Evolutionary conservation across 495 filamentous ascomycete species (phyloP), one percentile per base, ranked within the genome.

Genomic region (Aspergillus sparsus): DNA sequence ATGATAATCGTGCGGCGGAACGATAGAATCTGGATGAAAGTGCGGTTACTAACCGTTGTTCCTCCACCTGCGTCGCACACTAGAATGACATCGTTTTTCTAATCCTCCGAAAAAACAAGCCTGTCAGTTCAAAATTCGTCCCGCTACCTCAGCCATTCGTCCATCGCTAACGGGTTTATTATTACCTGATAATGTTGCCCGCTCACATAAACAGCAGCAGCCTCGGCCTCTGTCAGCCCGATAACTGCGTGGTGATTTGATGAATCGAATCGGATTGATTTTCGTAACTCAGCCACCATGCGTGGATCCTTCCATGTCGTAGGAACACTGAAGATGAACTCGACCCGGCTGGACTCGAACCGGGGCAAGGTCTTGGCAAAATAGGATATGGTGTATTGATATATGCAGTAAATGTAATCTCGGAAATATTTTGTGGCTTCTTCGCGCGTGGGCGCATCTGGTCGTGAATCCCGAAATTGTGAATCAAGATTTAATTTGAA

Each of bases 201-300:
- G 1, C 74, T 76, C 0, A 79, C 75, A 65, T 82, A 80, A 1
- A 87, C 84, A 11, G 86, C 86, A 7, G 86, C 85, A 3, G 86
- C 86, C 68, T 89, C 86, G 4, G 86, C 85, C 66, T 89, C 86
- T 0, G 86, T 89, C 32, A 89, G 68, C 13, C 84, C 83, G 49
- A 89, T 84, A 16, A 66, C 68, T 2, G 79, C 80, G 1, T 66
- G 69, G 67, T 86, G 82, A 31, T 68, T 67, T 0, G 58, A 55
- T 78, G 74, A 56, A 83, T 88, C 46, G 37, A 50, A 58, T 7
- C 35, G 33, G 33, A 58, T 51, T 8, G 46, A 37, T 12, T 27
- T 37, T 11, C 55, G 49, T 35, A 58, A 18, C 55, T 77, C 71
- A 60, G 83, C 81, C 42, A 89, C 79, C 54, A 83, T 83, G 2